Percentiles rank a stretch among this genome's conserved stretches.
Evolutionary conservation across 1,139 yeast species (phyloP).

Genomic region (Yamadazyma buinensis): DNA sequence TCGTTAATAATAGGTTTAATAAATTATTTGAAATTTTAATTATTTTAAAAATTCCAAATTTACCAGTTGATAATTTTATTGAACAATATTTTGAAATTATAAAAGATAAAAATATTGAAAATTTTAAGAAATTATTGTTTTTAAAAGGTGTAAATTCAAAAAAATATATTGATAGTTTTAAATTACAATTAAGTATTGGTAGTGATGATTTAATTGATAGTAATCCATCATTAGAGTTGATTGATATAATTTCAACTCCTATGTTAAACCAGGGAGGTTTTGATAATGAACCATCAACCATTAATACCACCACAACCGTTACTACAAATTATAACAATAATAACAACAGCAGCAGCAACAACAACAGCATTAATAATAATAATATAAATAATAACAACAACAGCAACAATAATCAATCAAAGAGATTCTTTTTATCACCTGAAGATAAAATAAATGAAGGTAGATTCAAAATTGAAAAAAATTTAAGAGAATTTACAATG

Average conservation of each 20-base stretch:
- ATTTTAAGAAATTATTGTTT: slow-evolving; percentile 61
- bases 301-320: background rate
- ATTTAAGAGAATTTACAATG: slow-evolving; percentile 49
- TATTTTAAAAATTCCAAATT: slow-evolving; percentile 57
- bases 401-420: background rate
- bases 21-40: slow-evolving; percentile 63
- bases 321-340: background rate
- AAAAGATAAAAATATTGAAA: slow-evolving; percentile 59
- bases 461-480: slow-evolving; percentile 53
- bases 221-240: slow-evolving; percentile 15
- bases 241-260: slow-evolving; percentile 3
- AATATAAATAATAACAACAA: background rate
- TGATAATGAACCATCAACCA: background rate
- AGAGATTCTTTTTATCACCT: slow-evolving; percentile 8
- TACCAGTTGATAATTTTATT: slow-evolving; percentile 62
- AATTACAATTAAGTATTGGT: slow-evolving; percentile 51
- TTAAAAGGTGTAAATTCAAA: slow-evolving; percentile 48
- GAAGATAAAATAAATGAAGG: too few species aligned
- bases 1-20: slow-evolving; percentile 46
- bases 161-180: slow-evolving; percentile 58
- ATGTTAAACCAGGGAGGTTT: background rate
- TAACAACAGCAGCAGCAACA: background rate
- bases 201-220: slow-evolving; percentile 25
- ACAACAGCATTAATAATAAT: background rate
- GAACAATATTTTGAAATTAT: slow-evolving; percentile 64